Conservation (phyloP, 306 rosid species). For the Quercus robur region DNA sequence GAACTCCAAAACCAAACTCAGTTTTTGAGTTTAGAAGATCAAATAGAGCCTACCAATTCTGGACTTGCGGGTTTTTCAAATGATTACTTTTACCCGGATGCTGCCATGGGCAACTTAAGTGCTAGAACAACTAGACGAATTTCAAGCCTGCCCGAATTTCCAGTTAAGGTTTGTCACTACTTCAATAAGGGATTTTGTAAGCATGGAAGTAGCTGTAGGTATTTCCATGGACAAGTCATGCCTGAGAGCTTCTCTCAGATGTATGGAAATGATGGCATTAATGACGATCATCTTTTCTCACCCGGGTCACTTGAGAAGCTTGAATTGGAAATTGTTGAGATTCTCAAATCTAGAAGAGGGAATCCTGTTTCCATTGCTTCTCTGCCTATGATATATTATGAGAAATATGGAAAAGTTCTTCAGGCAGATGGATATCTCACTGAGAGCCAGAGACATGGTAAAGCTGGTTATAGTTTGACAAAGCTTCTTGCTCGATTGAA, state of each 20-base stretch:
- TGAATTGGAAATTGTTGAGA: constrained; percentile 69
- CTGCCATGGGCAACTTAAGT: constrained; percentile 19
- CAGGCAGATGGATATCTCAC: constrained; percentile 87
- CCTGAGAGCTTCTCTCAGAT: constrained; percentile 44
- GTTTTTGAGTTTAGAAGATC: constrained; percentile 41
- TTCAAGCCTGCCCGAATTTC: constrained; percentile 37
- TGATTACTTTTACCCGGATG: constrained; percentile 38
- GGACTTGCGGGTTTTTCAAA: constrained; percentile 26
- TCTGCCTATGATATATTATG: constrained; percentile 75
- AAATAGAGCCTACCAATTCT: constrained; percentile 30
- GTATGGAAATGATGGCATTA: constrained; percentile 28
- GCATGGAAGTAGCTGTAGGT: constrained; percentile 74
- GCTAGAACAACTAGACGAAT: constrained; percentile 30
- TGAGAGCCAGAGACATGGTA: constrained; percentile 91
- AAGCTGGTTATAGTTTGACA: constrained; percentile 82
- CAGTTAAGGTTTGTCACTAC: constrained; percentile 64
- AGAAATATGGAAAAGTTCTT: constrained; percentile 62
- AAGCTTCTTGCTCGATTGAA: constrained; percentile 68
- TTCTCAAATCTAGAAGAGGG: constrained; percentile 60
- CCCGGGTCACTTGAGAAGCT: constrained; percentile 59
- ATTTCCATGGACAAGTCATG: constrained; percentile 43
- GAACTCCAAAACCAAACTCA: constrained; percentile 43
- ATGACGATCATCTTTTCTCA: constrained; percentile 46
- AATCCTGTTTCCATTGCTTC: constrained; percentile 82
- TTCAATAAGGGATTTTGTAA: constrained; percentile 77